Conservation (phyloP, 2,329 filamentous ascomycete species). For the Whalleya microplaca region DNA sequence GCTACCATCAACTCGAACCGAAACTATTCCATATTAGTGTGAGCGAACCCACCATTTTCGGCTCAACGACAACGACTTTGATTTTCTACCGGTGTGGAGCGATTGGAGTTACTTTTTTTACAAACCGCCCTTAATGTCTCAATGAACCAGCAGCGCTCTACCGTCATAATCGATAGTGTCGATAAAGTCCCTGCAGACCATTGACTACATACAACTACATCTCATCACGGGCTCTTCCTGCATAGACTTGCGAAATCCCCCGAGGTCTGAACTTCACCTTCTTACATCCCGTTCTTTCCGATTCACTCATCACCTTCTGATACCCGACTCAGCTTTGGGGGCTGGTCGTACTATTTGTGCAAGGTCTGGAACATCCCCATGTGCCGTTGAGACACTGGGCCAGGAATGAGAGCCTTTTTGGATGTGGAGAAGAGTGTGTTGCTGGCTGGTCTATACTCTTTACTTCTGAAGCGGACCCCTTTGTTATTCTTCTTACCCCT, state of each 20-base stretch:
- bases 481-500: slow-evolving; percentile 17
- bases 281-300: slow-evolving; percentile 17
- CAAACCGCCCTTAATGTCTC: slow-evolving; percentile 37
- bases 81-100: slow-evolving; percentile 33
- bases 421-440: slow-evolving; percentile 18
- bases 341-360: slow-evolving; percentile 22
- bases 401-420: slow-evolving; percentile 8
- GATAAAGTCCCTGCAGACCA: slow-evolving; percentile 2
- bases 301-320: slow-evolving; percentile 20
- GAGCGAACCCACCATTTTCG: slow-evolving; percentile 17
- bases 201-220: slow-evolving; percentile 2
- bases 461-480: slow-evolving; percentile 19
- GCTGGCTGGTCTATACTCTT: slow-evolving; percentile 28
- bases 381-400: slow-evolving; percentile 12
- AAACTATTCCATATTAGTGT: slow-evolving; percentile 12
- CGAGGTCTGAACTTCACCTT: slow-evolving; percentile 20
- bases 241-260: slow-evolving; percentile 20
- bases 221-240: slow-evolving; percentile 10
- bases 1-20: slow-evolving; percentile 24
- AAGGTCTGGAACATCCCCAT: slow-evolving; percentile 16
- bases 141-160: slow-evolving; percentile 32
- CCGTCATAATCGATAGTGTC: background rate
- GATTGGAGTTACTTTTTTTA: slow-evolving; percentile 33
- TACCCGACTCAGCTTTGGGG: slow-evolving; percentile 20
- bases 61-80: slow-evolving; percentile 28